Evolutionary conservation across 2,329 filamentous ascomycete genomes (phyloP).

Genomic region (Sphaerostilbella broomeana): DNA sequence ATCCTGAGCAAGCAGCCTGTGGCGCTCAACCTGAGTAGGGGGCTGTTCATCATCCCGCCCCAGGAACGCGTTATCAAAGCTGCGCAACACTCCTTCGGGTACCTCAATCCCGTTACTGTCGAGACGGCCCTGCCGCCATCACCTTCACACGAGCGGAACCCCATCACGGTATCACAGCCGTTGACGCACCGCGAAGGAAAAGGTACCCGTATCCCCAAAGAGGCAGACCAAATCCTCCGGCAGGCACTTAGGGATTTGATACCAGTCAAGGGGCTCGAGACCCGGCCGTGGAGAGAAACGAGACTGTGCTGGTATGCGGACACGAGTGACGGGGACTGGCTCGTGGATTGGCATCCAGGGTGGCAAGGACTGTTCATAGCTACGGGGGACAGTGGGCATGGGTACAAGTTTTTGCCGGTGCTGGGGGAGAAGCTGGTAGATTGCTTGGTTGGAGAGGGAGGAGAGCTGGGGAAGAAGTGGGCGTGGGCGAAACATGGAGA

Average conservation of each 20-base stretch:
- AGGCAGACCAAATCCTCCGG: conserved; percentile 57
- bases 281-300: conserved; percentile 54
- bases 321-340: conserved; percentile 64
- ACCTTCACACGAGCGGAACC: conserved; percentile 19
- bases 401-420: conserved; percentile 63
- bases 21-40: conserved; percentile 62
- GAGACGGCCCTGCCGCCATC: conserved; percentile 28
- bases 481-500: conserved; percentile 54
- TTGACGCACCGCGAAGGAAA: conserved; percentile 33
- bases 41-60: conserved; percentile 71
- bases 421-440: conserved; percentile 57
- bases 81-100: conserved; percentile 63
- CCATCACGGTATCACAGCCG: conserved; percentile 31
- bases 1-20: conserved; percentile 61
- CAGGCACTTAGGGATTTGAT: conserved; percentile 54
- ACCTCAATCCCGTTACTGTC: conserved; percentile 45
- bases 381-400: conserved; percentile 59
- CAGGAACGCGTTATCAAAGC: conserved; percentile 57
- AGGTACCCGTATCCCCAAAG: conserved; percentile 45
- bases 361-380: conserved; percentile 54
- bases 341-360: conserved; percentile 62
- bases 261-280: conserved; percentile 47
- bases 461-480: conserved; percentile 52
- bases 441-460: conserved; percentile 40
- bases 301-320: conserved; percentile 73